phyloP scores from a whole-genome alignment of 2,329 filamentous ascomycete species.

The Pseudogymnoascus sp. region DNA sequence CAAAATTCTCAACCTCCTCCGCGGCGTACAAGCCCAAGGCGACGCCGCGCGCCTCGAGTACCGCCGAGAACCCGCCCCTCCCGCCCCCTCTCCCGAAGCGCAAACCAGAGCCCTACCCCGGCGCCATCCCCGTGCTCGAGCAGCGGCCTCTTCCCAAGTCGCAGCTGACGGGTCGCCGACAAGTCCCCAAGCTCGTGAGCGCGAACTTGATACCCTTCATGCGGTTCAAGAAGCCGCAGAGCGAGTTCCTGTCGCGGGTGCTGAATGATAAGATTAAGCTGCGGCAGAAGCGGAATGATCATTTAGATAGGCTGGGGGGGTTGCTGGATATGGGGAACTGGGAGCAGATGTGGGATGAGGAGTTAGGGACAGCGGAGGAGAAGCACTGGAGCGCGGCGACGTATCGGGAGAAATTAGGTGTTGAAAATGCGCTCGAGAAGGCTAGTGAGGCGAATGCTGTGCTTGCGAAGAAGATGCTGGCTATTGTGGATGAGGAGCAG shows the following conservation, averaged over 20 bases:
- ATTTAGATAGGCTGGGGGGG: conserved; percentile 33
- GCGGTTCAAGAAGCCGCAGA: conserved; percentile 60
- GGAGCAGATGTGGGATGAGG: conserved; percentile 45
- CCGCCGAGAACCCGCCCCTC: conserved; percentile 34
- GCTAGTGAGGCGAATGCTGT: conserved; percentile 24
- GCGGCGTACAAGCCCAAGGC: conserved; percentile 6
- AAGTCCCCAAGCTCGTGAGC: conserved; percentile 53
- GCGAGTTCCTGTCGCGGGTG: conserved; percentile 49
- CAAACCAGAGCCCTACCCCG: conserved; percentile 23
- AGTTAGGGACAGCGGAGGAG: conserved; percentile 11
- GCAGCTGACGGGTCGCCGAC: conserved; percentile 45
- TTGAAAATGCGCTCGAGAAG: conserved; percentile 13
- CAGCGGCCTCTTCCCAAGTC: conserved; percentile 43
- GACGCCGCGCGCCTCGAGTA: conserved; percentile 27
- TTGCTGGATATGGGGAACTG: conserved; percentile 29
- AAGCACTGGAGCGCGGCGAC: background rate
- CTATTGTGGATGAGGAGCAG: conserved; percentile 42
- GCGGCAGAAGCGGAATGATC: conserved; percentile 37
- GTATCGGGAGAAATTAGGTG: conserved; percentile 7
- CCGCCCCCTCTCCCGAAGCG: conserved; percentile 16
- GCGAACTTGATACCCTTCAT: conserved; percentile 57
- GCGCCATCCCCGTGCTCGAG: conserved; percentile 42
- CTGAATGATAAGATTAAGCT: conserved; percentile 45
- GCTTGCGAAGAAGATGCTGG: conserved; percentile 37
- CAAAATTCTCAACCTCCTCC: conserved; percentile 18